phyloP scores from a whole-genome alignment of 441 rosid species.

The Populus trichocarpa region DNA sequence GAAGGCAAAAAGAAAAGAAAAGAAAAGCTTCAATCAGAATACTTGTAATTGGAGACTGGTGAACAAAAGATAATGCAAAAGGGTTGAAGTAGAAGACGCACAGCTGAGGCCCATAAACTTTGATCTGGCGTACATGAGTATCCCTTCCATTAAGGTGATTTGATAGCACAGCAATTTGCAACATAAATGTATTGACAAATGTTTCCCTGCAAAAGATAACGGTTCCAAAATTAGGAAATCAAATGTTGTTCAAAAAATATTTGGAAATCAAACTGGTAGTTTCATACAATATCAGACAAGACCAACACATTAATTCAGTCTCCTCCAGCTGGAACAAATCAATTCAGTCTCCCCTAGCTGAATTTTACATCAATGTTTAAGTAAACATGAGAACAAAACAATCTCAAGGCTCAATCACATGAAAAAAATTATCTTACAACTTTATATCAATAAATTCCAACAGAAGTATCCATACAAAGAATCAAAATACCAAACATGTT shows the following conservation, averaged over 20 bases:
- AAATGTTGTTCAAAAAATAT: background rate
- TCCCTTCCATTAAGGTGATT: conserved; percentile 90
- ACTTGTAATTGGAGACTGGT: background rate
- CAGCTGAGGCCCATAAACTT: conserved; percentile 88
- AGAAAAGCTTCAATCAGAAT: background rate
- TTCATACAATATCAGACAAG: background rate
- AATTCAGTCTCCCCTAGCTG: background rate
- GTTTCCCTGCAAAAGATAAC: conserved; percentile 56
- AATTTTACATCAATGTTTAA: background rate
- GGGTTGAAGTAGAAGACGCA: conserved; percentile 25
- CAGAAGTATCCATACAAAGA: background rate
- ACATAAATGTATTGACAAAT: conserved; percentile 78
- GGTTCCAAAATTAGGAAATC: background rate
- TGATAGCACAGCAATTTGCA: conserved; percentile 72
- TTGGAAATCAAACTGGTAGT: background rate
- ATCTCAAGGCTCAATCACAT: background rate
- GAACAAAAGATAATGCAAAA: background rate
- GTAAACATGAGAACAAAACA: background rate
- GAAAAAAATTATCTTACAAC: background rate
- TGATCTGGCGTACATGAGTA: conserved; percentile 90
- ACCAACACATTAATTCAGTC: background rate
- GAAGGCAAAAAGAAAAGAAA: background rate
- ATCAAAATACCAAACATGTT: background rate
- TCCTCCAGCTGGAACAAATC: background rate
- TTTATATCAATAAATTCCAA: background rate